Conservation (phyloP, 768 basidiomycete species). For the Agaricus subrufescens region DNA sequence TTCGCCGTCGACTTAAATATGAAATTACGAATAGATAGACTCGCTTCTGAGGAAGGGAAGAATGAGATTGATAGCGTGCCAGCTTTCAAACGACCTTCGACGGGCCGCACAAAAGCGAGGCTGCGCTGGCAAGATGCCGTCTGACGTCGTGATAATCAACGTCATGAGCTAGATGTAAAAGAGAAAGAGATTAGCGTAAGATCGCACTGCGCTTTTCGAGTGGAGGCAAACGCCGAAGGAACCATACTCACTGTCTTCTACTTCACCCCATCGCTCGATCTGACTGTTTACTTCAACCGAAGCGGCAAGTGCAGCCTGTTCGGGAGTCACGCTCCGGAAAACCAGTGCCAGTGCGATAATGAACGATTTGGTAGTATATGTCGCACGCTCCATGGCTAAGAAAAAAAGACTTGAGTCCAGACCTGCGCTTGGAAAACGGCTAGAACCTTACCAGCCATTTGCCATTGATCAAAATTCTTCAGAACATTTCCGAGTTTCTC, state of each 20-base stretch:
- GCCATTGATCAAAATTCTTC: constrained; percentile 69
- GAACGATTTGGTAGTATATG: constrained; percentile 87
- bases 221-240: constrained; percentile 1
- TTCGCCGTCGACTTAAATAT: too few species aligned
- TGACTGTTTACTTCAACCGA: constrained; percentile 95
- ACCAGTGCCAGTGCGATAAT: constrained; percentile 84
- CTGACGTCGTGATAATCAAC: constrained; percentile 95
- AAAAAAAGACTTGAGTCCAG: constrained; percentile 2
- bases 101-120: constrained; percentile 18
- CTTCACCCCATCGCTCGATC: constrained; percentile 98
- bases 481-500: constrained; percentile 54
- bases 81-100: not conserved
- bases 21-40: too few species aligned
- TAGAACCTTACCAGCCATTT: constrained; percentile 73
- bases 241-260: constrained; percentile 88
- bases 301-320: constrained; percentile 80
- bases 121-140: constrained; percentile 62
- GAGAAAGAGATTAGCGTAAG: constrained; percentile 5
- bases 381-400: constrained; percentile 86
- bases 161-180: constrained; percentile 72
- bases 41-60: not conserved
- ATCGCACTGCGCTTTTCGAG: not conserved
- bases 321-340: constrained; percentile 67
- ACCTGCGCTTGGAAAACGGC: not conserved
- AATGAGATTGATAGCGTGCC: not conserved